A percentile compares a stretch with the other conserved stretches of the same genome.
These are phyloP conservation scores for Penicillium goetzii DNA, from an alignment of 495 filamentous ascomycete genomes.

Conservation along the genomic window DNA sequence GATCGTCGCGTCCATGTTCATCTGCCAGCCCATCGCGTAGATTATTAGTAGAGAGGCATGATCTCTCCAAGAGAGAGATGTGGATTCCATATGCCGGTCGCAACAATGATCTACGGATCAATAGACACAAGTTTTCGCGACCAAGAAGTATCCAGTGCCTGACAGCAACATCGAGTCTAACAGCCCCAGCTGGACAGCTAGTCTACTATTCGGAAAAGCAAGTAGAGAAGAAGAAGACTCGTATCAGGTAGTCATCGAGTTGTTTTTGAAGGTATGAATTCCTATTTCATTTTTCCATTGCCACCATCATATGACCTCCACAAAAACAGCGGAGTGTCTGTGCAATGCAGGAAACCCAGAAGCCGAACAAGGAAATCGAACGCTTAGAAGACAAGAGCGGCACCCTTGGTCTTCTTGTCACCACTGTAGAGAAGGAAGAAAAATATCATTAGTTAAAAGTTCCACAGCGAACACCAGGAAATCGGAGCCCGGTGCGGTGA, in stretches of 20 bases:
- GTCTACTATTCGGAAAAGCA: not conserved
- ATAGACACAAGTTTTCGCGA: not conserved
- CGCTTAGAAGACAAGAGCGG: slow-evolving; percentile 94
- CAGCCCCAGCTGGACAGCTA: not conserved
- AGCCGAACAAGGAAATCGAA: slow-evolving; percentile 55
- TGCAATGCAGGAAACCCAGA: slow-evolving; percentile 54
- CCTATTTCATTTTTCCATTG: slow-evolving; percentile 57
- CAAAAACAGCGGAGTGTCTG: slow-evolving; percentile 38
- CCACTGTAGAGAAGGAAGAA: slow-evolving; percentile 66
- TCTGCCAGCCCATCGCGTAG: not conserved
- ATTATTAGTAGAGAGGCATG: not conserved
- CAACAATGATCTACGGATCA: not conserved
- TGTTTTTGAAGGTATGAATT: slow-evolving; percentile 52
- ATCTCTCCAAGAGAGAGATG: not conserved
- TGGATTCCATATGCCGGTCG: not conserved
- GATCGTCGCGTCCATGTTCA: not conserved
- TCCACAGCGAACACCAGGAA: not conserved
- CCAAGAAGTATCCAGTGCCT: not conserved
- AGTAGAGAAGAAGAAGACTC: slow-evolving; percentile 19
- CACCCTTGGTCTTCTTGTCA: slow-evolving; percentile 99
- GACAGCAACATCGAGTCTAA: not conserved
- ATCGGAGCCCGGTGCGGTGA: not conserved
- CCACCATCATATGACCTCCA: slow-evolving; percentile 51
- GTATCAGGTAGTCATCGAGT: slow-evolving; percentile 49
- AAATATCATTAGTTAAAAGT: slow-evolving; percentile 30